Evolutionary conservation across 1,139 yeast species (phyloP).

Genomic region (Wickerhamomyces sp.): DNA sequence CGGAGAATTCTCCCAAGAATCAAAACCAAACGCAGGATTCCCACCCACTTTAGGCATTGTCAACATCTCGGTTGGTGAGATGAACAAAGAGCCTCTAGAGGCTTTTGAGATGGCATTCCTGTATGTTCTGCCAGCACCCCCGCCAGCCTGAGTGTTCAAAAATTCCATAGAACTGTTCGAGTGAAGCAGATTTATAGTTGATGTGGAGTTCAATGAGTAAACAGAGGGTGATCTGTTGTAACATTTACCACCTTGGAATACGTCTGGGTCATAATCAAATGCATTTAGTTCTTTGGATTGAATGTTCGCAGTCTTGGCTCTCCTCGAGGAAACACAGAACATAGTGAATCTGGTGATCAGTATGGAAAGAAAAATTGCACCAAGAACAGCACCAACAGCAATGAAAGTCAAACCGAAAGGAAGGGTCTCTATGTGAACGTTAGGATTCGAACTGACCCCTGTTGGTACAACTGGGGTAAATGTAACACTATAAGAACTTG

Average conservation of each 20-base stretch:
- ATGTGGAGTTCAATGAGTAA: slow-evolving; percentile 23
- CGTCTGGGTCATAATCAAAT: slow-evolving; percentile 16
- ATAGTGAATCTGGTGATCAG: slow-evolving; percentile 11
- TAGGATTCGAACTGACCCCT: slow-evolving; percentile 45
- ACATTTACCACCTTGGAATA: slow-evolving; percentile 7
- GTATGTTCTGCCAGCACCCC: slow-evolving; percentile 16
- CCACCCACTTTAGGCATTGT: slow-evolving; percentile 3
- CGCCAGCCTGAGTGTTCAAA: slow-evolving; percentile 1
- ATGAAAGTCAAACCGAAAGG: slow-evolving; percentile 73
- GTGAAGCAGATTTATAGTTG: slow-evolving; percentile 21
- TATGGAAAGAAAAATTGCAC: slow-evolving; percentile 8
- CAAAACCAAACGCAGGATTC: slow-evolving; percentile 3
- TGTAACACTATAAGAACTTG: slow-evolving; percentile 38
- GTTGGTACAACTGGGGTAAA: slow-evolving; percentile 49
- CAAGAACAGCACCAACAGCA: slow-evolving; percentile 63
- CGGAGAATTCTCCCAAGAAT: slow-evolving; percentile 13
- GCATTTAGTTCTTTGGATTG: slow-evolving; percentile 1
- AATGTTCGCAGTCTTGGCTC: slow-evolving; percentile 10
- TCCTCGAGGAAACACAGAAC: slow-evolving; percentile 13
- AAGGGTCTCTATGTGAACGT: slow-evolving; percentile 39
- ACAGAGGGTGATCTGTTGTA: slow-evolving; percentile 12
- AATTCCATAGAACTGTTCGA: slow-evolving; percentile 15
- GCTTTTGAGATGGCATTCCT: slow-evolving; percentile 19
- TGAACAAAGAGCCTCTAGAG: slow-evolving; percentile 28
- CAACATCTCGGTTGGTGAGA: slow-evolving; percentile 33